These are phyloP conservation scores for Thalassiosira pacifica DNA, from an alignment of 352 stramenopile genomes.

Conservation along the genomic window DNA sequence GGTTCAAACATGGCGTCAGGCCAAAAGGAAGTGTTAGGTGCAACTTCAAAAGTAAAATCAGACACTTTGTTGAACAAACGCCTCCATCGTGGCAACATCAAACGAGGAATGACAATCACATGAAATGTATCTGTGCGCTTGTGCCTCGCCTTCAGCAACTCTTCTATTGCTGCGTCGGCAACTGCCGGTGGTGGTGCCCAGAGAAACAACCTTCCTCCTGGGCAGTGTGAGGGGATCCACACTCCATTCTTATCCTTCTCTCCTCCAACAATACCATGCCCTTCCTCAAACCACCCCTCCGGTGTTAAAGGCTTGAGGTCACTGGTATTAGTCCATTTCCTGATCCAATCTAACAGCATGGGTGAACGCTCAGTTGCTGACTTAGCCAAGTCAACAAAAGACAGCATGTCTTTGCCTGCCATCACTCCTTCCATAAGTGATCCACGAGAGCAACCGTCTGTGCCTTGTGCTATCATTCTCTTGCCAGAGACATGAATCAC, in stretches of 20 bases:
- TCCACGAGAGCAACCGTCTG: slow-evolving; percentile 37
- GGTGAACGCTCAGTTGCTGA: slow-evolving; percentile 22
- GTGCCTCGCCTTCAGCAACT: slow-evolving; percentile 27
- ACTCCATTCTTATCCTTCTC: neutral
- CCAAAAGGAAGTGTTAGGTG: slow-evolving; percentile 40
- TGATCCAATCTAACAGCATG: slow-evolving; percentile 36
- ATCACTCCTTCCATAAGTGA: slow-evolving; percentile 39
- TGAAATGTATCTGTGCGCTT: slow-evolving; percentile 28
- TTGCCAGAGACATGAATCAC: slow-evolving; percentile 29
- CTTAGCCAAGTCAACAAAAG: slow-evolving; percentile 32
- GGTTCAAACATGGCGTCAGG: slow-evolving; percentile 61
- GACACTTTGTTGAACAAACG: slow-evolving; percentile 18
- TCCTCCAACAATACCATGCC: slow-evolving; percentile 23
- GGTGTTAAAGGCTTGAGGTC: slow-evolving; percentile 15
- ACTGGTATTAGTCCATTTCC: slow-evolving; percentile 6
- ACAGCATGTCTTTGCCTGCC: slow-evolving; percentile 21
- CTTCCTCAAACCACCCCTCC: slow-evolving; percentile 39
- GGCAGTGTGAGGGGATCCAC: slow-evolving; percentile 22
- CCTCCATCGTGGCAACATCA: slow-evolving; percentile 18
- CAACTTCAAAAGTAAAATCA: slow-evolving; percentile 41
- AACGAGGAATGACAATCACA: slow-evolving; percentile 21
- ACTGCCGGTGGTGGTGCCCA: slow-evolving; percentile 33
- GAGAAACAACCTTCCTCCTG: neutral
- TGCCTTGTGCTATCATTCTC: slow-evolving; percentile 53
- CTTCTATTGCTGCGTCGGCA: slow-evolving; percentile 34